Percentiles rank a stretch among this genome's conserved stretches.
phyloP scores from a whole-genome alignment of 768 basidiomycete genomes.

The Phaffia tasmanica region DNA sequence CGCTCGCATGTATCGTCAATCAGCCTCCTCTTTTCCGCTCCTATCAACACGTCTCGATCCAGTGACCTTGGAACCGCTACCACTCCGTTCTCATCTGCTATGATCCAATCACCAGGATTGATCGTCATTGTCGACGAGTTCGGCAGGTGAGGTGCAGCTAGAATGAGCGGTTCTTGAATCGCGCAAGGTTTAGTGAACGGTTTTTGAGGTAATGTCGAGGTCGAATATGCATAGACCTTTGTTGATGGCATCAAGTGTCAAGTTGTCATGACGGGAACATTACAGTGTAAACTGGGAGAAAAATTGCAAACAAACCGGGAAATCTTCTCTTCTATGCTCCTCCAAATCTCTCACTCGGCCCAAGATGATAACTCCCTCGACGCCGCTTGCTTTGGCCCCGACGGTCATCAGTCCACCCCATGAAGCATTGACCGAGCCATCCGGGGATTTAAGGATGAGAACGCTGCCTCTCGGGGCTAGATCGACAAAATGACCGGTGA shows the following conservation, averaged over 20 bases:
- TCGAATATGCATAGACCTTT: conserved; percentile 10
- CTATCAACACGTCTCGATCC: neutral
- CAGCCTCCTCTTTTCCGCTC: neutral
- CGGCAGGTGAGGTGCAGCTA: conserved; percentile 5
- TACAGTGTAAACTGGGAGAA: neutral
- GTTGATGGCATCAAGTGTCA: neutral
- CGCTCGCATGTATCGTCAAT: conserved; percentile 11
- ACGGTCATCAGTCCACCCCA: conserved; percentile 21
- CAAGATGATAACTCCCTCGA: conserved; percentile 17
- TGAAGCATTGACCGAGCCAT: neutral
- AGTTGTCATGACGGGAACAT: neutral
- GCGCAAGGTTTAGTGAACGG: conserved; percentile 14
- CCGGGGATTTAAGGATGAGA: conserved; percentile 3
- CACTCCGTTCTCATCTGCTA: conserved; percentile 14
- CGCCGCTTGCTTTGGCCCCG: conserved; percentile 2
- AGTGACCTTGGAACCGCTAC: conserved; percentile 1
- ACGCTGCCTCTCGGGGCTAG: conserved; percentile 6
- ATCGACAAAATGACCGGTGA: conserved; percentile 17
- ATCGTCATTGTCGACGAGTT: conserved; percentile 4
- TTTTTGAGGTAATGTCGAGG: conserved; percentile 12
- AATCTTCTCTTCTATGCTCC: conserved; percentile 12
- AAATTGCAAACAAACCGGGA: conserved; percentile 10
- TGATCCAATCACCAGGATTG: conserved; percentile 4
- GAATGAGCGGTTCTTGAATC: conserved; percentile 6
- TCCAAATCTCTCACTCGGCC: conserved; percentile 18